Base-by-base conservation (phyloP, 768 basidiomycete genomes). In the Pilatotrama ljubarskyi region DNA sequence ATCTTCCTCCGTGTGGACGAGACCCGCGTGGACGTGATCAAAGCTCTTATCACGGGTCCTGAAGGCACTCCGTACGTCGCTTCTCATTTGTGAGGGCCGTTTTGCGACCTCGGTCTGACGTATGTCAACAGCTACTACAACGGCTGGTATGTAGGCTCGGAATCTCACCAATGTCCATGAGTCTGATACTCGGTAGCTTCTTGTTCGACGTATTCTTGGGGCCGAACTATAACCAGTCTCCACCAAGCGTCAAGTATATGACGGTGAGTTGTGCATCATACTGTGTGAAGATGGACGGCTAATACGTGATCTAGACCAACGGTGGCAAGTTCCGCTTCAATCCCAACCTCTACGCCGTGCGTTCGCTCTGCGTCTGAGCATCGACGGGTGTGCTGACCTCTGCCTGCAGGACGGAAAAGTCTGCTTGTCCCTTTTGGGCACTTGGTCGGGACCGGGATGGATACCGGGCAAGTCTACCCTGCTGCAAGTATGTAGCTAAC, bases 381-480 rank as follows among this genome's bases (percentile, higher is more conserved):
- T 18, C 13, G 18, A 15, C 51, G 62, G 22, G 59, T 22, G 1
- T 25, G 29, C 60, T 32, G 15, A 43, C 32, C 46, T 37, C 61
- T 15, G 25, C 5, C 14, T 15, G 17, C 59, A 91, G 87, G 93
- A 95, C 68, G 93, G 93, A 48, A 98, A 98, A 80, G 95, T 98
- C 15, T 97, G 95, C 72, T 75, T 96, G 36, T 93, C 91, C 24
- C 77, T 97, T 17, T 80, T 97, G 22, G 95, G 95, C 29, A 97
- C 95, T 13, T 97, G 95, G 95, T 72, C 77, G 17, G 95, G 95
- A 1, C 95, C 95, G 22, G 95, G 95, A 22, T 97, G 95, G 95
- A 81, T 95, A 43, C 69, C 93, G 2, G 95, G 95, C 22, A 89
- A 86, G 70, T 95, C 92, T 7, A 97, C 95, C 5, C 75, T 98